Evolutionary conservation across 1,284 basidiomycete species (phyloP), one percentile per base, ranked within the genome.

Genomic region (Waitea zeae): DNA sequence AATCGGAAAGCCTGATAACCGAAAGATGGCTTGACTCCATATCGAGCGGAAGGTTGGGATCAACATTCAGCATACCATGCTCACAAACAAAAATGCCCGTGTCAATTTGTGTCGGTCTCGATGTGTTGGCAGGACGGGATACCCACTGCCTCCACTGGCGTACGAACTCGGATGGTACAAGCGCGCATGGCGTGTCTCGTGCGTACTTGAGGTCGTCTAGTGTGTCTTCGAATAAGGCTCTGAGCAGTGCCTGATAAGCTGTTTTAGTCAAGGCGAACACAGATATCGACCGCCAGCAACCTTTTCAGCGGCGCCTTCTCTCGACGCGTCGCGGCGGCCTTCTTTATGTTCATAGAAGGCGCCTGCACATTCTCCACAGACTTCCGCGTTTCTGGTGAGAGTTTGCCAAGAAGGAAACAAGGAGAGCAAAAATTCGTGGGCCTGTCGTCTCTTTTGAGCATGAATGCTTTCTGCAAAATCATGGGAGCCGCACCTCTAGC

Each of bases 101-200:
- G 46, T 82, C 70, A 32, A 84, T 49, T 5, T 35, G 38, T n/a
- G 61, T 59, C 1, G 82, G 81, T 28, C 78, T 67, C 19, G 54
- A 41, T 36, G 57, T 44, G 36, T 70, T 65, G 9, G 59, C 55
- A 12, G 81, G 79, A 36, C 63, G 66, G 37, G 54, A 52, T 5
- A 77, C 48, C 81, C 81, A 84, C 41, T 65, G 61, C 41, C 62
- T 62, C 80, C 80, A 84, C 27, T 54, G 48, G 27, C 62, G 67
- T 33, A 78, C 53, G 44, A 84, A 84, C 4, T 57, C 53, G 12
- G 63, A 54, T 12, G 76, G 64, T 29, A 82, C 50, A 24, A 80
- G 54, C 5, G 72, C 73, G 42, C 62, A 75, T 6, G 62, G 54
- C 15, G 59, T 54, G 35, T 62, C 56, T 35, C 66, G 61, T 12